A percentile compares a stretch with the other conserved stretches of the same genome.
Evolutionary conservation across 2,329 filamentous ascomycete genomes (phyloP).

Genomic region (Periglandula ipomoeae): DNA sequence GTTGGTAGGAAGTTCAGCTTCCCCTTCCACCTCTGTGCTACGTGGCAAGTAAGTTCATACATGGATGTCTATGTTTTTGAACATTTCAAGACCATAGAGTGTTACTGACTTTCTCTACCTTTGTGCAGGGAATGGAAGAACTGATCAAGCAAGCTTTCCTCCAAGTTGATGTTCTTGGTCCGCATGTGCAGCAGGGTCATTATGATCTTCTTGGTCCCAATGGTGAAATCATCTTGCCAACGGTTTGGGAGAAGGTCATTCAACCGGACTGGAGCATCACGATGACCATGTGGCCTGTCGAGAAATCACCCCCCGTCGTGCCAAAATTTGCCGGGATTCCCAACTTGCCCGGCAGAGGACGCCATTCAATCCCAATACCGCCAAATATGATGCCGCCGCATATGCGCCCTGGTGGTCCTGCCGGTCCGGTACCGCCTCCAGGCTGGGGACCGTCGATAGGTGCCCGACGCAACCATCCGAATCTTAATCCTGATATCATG

Average conservation of each 20-base stretch:
- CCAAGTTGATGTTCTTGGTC: constrained; percentile 67
- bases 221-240: constrained; percentile 71
- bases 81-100: background rate
- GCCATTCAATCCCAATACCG: constrained; percentile 5
- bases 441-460: constrained; percentile 8
- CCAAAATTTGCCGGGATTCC: constrained; percentile 7
- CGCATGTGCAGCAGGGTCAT: constrained; percentile 67
- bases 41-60: constrained; percentile 59
- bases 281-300: constrained; percentile 52
- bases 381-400: constrained; percentile 2
- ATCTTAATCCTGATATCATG: constrained; percentile 11
- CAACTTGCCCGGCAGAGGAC: constrained; percentile 3
- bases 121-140: constrained; percentile 69
- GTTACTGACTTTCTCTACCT: constrained; percentile 7
- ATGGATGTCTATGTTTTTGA: background rate
- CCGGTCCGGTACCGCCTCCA: constrained; percentile 10
- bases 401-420: constrained; percentile 4
- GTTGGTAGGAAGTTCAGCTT: constrained; percentile 89
- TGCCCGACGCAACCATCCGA: constrained; percentile 1
- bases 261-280: constrained; percentile 56
- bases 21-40: constrained; percentile 76
- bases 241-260: constrained; percentile 71
- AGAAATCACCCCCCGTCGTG: constrained; percentile 22
- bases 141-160: constrained; percentile 77
- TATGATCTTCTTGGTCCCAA: constrained; percentile 74